phyloP scores from a whole-genome alignment of 2,329 filamentous ascomycete species.

The Madurella mycetomatis region DNA sequence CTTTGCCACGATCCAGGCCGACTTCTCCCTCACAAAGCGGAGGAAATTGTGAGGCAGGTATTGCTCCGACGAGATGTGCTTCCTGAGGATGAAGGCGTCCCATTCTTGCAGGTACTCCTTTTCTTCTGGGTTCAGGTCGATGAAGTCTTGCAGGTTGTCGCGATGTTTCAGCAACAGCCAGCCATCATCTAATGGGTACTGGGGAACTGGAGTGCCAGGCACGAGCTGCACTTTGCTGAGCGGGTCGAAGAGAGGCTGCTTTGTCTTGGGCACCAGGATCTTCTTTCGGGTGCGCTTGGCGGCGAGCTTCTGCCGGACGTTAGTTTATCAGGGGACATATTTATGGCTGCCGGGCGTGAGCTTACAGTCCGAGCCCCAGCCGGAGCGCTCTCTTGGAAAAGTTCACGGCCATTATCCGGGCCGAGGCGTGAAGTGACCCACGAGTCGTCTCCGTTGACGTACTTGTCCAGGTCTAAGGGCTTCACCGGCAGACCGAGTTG shows the following conservation, averaged over 20 bases:
- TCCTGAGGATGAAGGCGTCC: slow-evolving; percentile 51
- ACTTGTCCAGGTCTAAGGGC: slow-evolving; percentile 43
- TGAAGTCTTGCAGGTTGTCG: slow-evolving; percentile 54
- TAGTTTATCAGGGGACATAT: not conserved
- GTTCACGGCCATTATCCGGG: slow-evolving; percentile 31
- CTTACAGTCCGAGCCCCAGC: slow-evolving; percentile 15
- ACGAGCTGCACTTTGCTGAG: slow-evolving; percentile 50
- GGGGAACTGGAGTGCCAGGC: slow-evolving; percentile 45
- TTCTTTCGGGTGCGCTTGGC: slow-evolving; percentile 29
- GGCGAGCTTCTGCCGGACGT: slow-evolving; percentile 6
- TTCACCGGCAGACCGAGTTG: slow-evolving; percentile 41
- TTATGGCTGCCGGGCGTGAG: not conserved
- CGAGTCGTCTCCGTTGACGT: slow-evolving; percentile 42
- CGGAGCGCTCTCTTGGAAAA: slow-evolving; percentile 19
- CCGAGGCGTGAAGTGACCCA: slow-evolving; percentile 43
- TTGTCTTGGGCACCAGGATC: slow-evolving; percentile 45
- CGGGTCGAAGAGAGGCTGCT: slow-evolving; percentile 53
- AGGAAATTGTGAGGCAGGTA: slow-evolving; percentile 51
- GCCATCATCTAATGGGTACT: slow-evolving; percentile 41
- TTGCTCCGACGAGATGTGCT: slow-evolving; percentile 47
- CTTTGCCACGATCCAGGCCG: slow-evolving; percentile 47
- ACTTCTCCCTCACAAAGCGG: slow-evolving; percentile 48
- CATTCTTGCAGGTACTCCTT: slow-evolving; percentile 57
- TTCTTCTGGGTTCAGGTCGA: slow-evolving; percentile 49
- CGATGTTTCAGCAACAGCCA: slow-evolving; percentile 58